These are phyloP conservation scores for Lagenaria siceraria DNA, from an alignment of 306 rosid species.

Conservation along the genomic window DNA sequence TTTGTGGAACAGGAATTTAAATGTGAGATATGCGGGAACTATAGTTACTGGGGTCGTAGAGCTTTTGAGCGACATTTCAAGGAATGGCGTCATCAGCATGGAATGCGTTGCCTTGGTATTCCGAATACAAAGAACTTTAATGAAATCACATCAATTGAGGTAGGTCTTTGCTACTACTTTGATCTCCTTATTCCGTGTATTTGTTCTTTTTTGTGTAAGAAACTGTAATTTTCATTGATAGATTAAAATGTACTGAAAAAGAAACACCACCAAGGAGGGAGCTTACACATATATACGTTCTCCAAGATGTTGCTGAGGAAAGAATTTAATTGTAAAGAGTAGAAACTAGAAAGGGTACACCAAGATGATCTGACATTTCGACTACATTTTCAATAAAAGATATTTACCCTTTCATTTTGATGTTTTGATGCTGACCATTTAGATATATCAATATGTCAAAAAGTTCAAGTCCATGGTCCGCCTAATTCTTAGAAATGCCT, in stretches of 20 bases:
- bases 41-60: conserved; percentile 98
- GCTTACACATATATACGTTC: background rate
- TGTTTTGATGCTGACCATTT: background rate
- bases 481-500: background rate
- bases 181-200: background rate
- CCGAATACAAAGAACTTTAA: conserved; percentile 97
- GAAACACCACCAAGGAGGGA: background rate
- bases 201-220: background rate
- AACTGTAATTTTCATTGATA: background rate
- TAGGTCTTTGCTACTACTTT: conserved; percentile 10
- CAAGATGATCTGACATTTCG: background rate
- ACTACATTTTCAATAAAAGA: background rate
- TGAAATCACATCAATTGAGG: conserved; percentile 96
- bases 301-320: background rate
- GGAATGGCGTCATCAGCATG: conserved; percentile 99
- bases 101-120: conserved; percentile 99
- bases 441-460: background rate
- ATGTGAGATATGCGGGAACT: conserved; percentile 97
- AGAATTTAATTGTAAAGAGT: background rate
- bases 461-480: background rate
- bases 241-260: background rate
- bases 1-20: conserved; percentile 67
- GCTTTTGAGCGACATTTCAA: conserved; percentile 96
- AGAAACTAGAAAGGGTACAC: background rate
- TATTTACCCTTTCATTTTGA: background rate